Percentiles rank a stretch among this genome's conserved stretches.
Evolutionary conservation across 2,329 filamentous ascomycete genomes (phyloP).

Genomic region (Ceratocystiopsis brevicomis): DNA sequence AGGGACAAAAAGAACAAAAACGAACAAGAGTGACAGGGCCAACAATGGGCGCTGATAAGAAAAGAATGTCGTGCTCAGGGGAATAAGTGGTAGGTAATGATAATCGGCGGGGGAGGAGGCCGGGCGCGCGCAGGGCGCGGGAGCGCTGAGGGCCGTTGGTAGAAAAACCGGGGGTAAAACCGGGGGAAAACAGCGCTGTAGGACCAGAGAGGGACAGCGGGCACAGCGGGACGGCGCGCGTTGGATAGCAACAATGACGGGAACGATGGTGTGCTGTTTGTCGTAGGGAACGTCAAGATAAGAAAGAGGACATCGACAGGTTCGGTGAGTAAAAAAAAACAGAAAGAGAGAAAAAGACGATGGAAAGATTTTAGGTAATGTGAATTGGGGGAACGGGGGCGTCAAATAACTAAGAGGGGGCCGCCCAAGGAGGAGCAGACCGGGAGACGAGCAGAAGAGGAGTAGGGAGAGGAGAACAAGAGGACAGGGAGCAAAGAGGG

Average conservation of each 20-base stretch:
- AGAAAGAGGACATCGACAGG: constrained; percentile 21
- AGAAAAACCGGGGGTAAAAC: too few relatives aligned
- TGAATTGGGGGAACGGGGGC: constrained; percentile 17
- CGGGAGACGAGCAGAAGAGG: too few relatives aligned
- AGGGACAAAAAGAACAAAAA: not conserved
- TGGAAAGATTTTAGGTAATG: constrained; percentile 31
- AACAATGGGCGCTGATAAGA: not conserved
- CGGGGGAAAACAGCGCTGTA: not conserved
- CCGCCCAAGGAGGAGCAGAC: too few relatives aligned
- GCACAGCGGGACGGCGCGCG: not conserved
- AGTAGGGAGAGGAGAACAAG: too few relatives aligned
- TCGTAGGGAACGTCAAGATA: constrained; percentile 12
- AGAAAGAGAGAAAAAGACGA: constrained; percentile 19
- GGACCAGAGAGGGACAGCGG: not conserved
- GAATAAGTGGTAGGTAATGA: constrained; percentile 6
- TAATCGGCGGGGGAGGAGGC: not conserved
- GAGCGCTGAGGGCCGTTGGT: too few relatives aligned
- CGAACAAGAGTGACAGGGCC: not conserved
- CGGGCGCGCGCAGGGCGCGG: too few relatives aligned
- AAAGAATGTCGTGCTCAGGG: constrained; percentile 1
- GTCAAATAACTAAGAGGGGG: constrained; percentile 6
- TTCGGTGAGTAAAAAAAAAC: constrained; percentile 14
- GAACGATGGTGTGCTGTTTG: constrained; percentile 7
- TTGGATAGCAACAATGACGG: not conserved
- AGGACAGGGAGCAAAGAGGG: too few relatives aligned